Conservation (phyloP, 2,329 filamentous ascomycete genomes). For the Penicillium expansum region DNA sequence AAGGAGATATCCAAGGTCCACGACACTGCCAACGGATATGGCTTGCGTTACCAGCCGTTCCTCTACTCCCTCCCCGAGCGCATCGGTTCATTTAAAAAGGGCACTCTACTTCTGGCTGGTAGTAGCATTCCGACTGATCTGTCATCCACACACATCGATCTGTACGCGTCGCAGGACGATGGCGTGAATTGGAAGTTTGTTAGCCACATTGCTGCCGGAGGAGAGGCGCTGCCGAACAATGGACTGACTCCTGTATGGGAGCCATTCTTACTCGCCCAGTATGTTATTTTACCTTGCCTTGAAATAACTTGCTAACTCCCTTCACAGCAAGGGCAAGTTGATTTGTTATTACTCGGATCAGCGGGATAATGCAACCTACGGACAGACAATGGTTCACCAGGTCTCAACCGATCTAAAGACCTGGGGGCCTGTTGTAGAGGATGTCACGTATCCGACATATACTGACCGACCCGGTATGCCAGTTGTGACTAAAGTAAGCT, state of each 20-base stretch:
- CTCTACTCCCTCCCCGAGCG: conserved; percentile 61
- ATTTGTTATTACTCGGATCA: conserved; percentile 72
- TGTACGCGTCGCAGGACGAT: conserved; percentile 63
- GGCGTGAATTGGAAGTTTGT: conserved; percentile 66
- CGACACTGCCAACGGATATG: conserved; percentile 63
- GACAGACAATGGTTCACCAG: conserved; percentile 69
- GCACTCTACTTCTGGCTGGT: conserved; percentile 62
- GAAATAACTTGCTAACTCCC: neutral
- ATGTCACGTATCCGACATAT: conserved; percentile 52
- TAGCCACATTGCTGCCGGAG: conserved; percentile 62
- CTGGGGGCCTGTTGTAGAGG: conserved; percentile 64
- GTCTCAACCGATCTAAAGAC: conserved; percentile 56
- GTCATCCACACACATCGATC: conserved; percentile 63
- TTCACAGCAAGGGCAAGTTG: conserved; percentile 51
- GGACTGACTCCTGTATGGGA: conserved; percentile 70
- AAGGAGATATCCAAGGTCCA: conserved; percentile 60
- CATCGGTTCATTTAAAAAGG: conserved; percentile 58
- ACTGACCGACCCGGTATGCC: conserved; percentile 68
- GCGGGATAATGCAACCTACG: conserved; percentile 58
- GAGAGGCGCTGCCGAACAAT: conserved; percentile 61
- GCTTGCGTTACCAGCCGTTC: conserved; percentile 67
- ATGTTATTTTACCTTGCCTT: conserved; percentile 4
- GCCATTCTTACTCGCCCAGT: conserved; percentile 61
- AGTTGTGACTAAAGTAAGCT: conserved; percentile 48
- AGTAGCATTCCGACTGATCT: conserved; percentile 56